Evolutionary conservation across 441 rosid species (phyloP), one percentile per base, ranked within the genome.

Genomic region (Isatis lusitanica): DNA sequence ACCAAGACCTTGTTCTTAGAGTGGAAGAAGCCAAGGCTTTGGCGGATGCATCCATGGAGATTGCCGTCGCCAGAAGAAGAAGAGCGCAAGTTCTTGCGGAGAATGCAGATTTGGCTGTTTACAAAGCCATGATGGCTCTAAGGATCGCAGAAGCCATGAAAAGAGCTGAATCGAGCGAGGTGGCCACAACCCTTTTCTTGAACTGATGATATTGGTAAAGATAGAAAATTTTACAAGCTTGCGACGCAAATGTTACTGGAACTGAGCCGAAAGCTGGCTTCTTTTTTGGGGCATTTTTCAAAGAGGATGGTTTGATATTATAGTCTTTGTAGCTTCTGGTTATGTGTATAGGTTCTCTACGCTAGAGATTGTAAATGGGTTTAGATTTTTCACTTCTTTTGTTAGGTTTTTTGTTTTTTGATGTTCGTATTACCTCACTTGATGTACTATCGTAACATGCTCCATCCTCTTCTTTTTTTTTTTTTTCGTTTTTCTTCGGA

Each of bases 81-180:
- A 74, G 80, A 78, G 98, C 96, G 10, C 96, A 93, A 77, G 44
- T 68, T 50, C 91, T 89, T 7, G 84, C 86, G 84, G 85, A 81
- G 79, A 85, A 78, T 24, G 97, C 97, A n/a, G 91, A 88, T 68
- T 74, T 93, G 80, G 90, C 92, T 21, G 78, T 85, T 10, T 91
- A 87, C 82, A 93, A 82, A 82, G 94, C 96, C 18, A 66, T 75
- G 48, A 60, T 84, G 84, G 84, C 94, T 9, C 83, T 88, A 5
- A 80, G 83, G 77, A 91, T 90, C 56, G 94, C 92, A 3, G 89
- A 88, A 81, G 88, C 85, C 70, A 83, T 90, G 15, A 60, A 70
- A 60, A 43, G 53, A 46, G 71, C 51, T 0, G 86, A 69, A 63
- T 78, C 90, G 11, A 63, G 78, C 9, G 81, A 82, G 11, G 82